Conservation (phyloP, 495 filamentous ascomycete species). For the Cetradonia linearis region DNA sequence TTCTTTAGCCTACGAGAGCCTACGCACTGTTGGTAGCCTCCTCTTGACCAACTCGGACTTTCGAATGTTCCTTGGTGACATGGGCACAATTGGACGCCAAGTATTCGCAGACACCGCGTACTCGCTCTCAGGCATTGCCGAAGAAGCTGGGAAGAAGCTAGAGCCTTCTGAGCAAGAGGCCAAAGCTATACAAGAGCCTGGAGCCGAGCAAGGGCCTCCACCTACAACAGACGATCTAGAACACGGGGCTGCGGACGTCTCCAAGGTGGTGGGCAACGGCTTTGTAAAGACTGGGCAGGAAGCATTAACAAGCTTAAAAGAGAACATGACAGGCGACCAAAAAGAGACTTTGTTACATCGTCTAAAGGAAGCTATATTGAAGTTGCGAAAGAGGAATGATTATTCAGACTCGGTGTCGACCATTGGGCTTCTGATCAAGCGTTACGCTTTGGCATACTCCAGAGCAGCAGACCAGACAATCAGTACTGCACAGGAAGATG, state of each 20-base stretch:
- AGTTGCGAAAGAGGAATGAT: conserved; percentile 62
- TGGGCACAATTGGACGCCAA: conserved; percentile 67
- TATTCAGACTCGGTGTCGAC: conserved; percentile 81
- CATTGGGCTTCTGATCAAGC: conserved; percentile 60
- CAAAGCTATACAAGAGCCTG: conserved; percentile 46
- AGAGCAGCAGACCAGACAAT: conserved; percentile 55
- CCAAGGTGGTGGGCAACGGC: conserved; percentile 52
- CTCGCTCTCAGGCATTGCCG: conserved; percentile 59
- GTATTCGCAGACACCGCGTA: conserved; percentile 82
- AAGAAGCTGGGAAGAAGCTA: conserved; percentile 58
- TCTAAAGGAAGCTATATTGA: conserved; percentile 64
- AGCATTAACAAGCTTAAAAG: conserved; percentile 53
- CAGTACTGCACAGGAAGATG: conserved; percentile 53
- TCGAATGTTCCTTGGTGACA: conserved; percentile 73
- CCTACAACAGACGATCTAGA: conserved; percentile 51
- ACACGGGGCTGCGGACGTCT: conserved; percentile 52
- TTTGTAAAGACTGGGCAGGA: conserved; percentile 54
- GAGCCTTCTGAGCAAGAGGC: conserved; percentile 56
- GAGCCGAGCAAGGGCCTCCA: conserved; percentile 42
- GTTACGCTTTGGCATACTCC: conserved; percentile 69
- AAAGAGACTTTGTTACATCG: conserved; percentile 62
- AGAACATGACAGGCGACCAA: conserved; percentile 60
- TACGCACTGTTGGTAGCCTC: conserved; percentile 72
- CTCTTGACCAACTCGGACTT: conserved; percentile 87
- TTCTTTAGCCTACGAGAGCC: conserved; percentile 61